Percentiles rank a stretch among this genome's conserved stretches.
Evolutionary conservation across 1,139 yeast genomes (phyloP).

Genomic region (Komagataea norvegica): DNA sequence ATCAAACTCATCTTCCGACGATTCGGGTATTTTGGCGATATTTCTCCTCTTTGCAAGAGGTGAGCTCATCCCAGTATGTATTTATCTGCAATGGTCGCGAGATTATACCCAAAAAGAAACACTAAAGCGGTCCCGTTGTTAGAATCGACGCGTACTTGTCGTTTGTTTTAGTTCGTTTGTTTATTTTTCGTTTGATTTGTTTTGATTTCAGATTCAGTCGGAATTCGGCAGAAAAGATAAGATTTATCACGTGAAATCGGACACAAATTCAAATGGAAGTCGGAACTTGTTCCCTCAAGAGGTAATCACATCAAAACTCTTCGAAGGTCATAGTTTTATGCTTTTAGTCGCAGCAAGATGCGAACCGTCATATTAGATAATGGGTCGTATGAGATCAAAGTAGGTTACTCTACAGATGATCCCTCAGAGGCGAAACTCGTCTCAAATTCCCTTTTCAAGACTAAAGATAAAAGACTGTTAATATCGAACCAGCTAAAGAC

Average conservation of each 20-base stretch:
- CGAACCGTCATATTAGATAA: conserved; percentile 61
- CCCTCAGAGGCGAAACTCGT: conserved; percentile 42
- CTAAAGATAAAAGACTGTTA: conserved; percentile 70
- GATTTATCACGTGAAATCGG: background rate
- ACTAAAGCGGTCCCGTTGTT: no score
- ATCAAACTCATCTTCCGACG: conserved; percentile 17
- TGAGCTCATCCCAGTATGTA: conserved; percentile 20
- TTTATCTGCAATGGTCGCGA: background rate
- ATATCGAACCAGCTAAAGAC: conserved; percentile 66
- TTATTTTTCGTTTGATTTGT: conserved; percentile 2
- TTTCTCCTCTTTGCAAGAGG: conserved; percentile 25
- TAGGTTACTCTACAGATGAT: conserved; percentile 50
- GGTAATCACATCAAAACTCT: no score
- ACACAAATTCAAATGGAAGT: background rate
- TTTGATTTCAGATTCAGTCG: conserved; percentile 1
- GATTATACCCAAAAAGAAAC: no score
- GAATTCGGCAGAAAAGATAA: background rate
- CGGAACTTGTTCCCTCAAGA: background rate
- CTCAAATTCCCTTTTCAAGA: conserved; percentile 67
- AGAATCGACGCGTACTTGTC: background rate
- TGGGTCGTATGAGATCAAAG: conserved; percentile 81
- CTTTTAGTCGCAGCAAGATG: conserved; percentile 6
- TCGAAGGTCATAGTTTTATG: no score
- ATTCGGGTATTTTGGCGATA: conserved; percentile 6
- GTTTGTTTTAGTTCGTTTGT: no score